Evolutionary conservation across 78 protist genomes (phyloP), one percentile per base, ranked within the genome.

Genomic region (Bigelowiella natans): DNA sequence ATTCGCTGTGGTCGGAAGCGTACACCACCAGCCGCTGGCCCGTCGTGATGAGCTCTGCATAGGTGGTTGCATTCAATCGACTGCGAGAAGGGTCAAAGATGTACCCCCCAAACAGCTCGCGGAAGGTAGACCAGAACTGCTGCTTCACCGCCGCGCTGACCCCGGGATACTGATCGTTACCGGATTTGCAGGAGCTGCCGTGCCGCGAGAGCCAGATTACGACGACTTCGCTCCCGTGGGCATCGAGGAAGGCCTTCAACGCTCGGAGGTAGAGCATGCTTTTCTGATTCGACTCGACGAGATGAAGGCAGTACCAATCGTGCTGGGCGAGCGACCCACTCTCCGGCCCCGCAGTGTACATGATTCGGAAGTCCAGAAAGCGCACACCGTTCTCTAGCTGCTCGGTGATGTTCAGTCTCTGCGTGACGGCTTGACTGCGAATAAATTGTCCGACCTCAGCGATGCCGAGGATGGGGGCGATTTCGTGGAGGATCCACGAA

Each of bases 361-460:
- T 87, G 38, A 39, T 37, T 1, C 89, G 89, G 63, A 87, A 87
- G 64, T 87, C 89, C 84, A 87, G 39, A 37, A 39, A 87, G 2
- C 89, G 89, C 1, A 87, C 7, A 36, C 89, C 89, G 30, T 2
- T 1, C 84, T 87, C 89, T 7, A 87, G 89, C 64, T 87, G 89
- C 64, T 87, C 39, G 37, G 89, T 87, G 39, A 87, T 1, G 89
- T 38, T 87, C 30, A 87, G 64, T 37, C 36, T 31, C 30, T 87
- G 89, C 36, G 89, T 87, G 28, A 30, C 1, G 64, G 64, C 0
- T 37, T 87, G 89, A 1, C 40, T 2, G 31, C 86, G 86, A 34
- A 83, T 2, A 2, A 83, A 83, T 34, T 1, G 3, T 1, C 40
- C 63, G 30, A 87, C 37, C 39, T 87, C 31, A 2, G 30, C 64